These are phyloP conservation scores for Kuraishia hungarica DNA, from an alignment of 805 yeast species.

Conservation along the genomic window DNA sequence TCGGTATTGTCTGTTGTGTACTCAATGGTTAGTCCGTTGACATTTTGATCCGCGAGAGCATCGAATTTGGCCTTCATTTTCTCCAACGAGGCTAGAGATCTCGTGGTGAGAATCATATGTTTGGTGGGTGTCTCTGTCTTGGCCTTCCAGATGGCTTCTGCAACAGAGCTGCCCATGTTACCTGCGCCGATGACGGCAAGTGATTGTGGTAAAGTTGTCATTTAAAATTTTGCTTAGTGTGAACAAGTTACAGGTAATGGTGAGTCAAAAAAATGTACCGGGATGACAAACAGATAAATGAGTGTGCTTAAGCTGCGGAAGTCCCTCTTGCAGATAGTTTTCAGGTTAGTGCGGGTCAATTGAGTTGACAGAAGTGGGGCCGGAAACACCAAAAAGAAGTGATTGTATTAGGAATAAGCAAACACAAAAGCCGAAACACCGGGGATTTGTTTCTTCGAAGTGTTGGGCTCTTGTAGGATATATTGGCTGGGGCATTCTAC, in stretches of 20 bases:
- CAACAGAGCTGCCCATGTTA: slow-evolving; percentile 90
- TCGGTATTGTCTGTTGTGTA: slow-evolving; percentile 8
- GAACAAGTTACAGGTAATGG: no score
- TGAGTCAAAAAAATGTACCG: no score
- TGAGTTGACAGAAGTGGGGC: no score
- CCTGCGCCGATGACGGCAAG: slow-evolving; percentile 77
- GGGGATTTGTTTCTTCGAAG: no score
- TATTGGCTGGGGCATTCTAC: neutral
- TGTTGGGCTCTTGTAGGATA: no score
- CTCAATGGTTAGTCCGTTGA: slow-evolving; percentile 18
- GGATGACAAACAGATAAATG: no score
- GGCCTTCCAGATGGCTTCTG: slow-evolving; percentile 61
- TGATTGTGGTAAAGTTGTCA: neutral
- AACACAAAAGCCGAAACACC: neutral
- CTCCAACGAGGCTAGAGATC: slow-evolving; percentile 42
- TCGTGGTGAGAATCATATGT: slow-evolving; percentile 68
- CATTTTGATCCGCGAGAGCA: slow-evolving; percentile 38
- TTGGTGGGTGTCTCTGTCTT: slow-evolving; percentile 52
- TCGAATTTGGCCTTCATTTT: slow-evolving; percentile 42
- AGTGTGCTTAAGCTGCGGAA: no score
- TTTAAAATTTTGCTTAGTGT: no score
- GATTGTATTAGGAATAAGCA: no score
- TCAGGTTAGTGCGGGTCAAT: no score
- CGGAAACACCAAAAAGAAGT: no score
- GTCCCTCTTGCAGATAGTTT: no score